These are phyloP conservation scores for Ceriops decandra DNA, from an alignment of 345 rosid species.

Conservation along the genomic window DNA sequence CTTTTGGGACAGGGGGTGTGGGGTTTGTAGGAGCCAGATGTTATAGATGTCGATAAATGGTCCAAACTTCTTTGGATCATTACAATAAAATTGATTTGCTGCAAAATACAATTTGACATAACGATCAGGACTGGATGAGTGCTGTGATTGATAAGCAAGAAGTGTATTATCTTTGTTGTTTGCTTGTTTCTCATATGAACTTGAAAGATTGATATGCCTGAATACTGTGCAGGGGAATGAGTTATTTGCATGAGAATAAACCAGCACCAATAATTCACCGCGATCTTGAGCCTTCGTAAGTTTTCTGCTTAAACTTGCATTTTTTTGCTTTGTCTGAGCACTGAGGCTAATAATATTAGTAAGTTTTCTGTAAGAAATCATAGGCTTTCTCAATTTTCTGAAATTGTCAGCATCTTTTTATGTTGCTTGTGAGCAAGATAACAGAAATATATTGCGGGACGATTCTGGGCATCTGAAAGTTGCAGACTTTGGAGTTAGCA, in stretches of 20 bases:
- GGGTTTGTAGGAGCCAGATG: too few relatives aligned
- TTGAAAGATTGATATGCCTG: constrained; percentile 13
- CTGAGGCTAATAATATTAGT: neutral
- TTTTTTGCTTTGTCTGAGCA: neutral
- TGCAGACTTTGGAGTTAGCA: constrained; percentile 95
- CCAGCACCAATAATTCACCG: constrained; percentile 91
- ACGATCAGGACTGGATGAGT: neutral
- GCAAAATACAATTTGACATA: neutral
- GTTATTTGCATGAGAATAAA: constrained; percentile 83
- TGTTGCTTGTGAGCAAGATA: constrained; percentile 30
- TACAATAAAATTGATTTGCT: neutral
- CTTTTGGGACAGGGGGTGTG: neutral
- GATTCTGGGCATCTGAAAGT: constrained; percentile 95
- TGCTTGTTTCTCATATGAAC: neutral
- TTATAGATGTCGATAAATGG: neutral
- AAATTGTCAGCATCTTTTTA: constrained; percentile 27
- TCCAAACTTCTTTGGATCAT: neutral
- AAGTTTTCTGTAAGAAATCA: constrained; percentile 15
- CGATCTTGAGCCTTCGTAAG: constrained; percentile 99
- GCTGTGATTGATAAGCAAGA: neutral
- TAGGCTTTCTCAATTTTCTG: constrained; percentile 31
- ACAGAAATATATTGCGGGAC: constrained; percentile 90
- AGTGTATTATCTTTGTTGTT: too few relatives aligned
- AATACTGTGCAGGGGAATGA: constrained; percentile 72
- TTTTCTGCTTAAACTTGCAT: constrained; percentile 22